Evolutionary conservation across 163 green algal genomes (phyloP), one percentile per base, ranked within the genome.

Genomic region (Chlamydomonas reinhardtii): DNA sequence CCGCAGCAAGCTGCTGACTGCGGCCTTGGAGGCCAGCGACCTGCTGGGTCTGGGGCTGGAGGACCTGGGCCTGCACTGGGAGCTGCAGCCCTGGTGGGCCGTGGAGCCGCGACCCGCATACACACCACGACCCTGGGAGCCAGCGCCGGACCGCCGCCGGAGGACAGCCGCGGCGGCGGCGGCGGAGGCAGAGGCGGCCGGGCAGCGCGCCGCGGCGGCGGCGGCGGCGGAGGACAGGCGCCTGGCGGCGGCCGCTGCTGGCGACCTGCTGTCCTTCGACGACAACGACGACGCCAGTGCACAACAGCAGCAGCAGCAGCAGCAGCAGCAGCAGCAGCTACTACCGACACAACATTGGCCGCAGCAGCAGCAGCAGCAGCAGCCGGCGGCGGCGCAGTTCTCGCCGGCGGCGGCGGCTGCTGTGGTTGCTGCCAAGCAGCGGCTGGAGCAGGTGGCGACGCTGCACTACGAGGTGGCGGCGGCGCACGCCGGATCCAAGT

Each of bases 41-140:
- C 29, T 89, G 43, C 48, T 89, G 84, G 84, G 74, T 11, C 25
- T 78, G 35, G 65, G 48, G 27, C 31, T 75, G 43, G 84, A 78
- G 84, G 84, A 89, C 76, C 70, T 89, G 66, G 84, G 84, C 24
- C 84, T 89, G 24, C 73, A 82, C 69, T 89, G 84, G 84, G 84
- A 89, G 76, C 84, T 89, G 75, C 68, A 80, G 75, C 84, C 84
- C 32, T 89, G 84, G 84, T 89, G 84, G 84, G 56, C 2, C 15
- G 27, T 82, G 62, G 68, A 86, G 80, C 79, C 79, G n/a, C n/a
- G 79, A 24, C 68, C 69, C 29, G 15, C 3, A 0, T 77, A 78
- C 79, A 5, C 32, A 25, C 79, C 79, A 0, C 22, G 68, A 29
- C 68, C 68, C 32, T 72, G 77, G 68, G 68, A 85, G 68, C 79